Conservation (phyloP, 1,284 basidiomycete species). For the Apiotrichum domesticum region DNA sequence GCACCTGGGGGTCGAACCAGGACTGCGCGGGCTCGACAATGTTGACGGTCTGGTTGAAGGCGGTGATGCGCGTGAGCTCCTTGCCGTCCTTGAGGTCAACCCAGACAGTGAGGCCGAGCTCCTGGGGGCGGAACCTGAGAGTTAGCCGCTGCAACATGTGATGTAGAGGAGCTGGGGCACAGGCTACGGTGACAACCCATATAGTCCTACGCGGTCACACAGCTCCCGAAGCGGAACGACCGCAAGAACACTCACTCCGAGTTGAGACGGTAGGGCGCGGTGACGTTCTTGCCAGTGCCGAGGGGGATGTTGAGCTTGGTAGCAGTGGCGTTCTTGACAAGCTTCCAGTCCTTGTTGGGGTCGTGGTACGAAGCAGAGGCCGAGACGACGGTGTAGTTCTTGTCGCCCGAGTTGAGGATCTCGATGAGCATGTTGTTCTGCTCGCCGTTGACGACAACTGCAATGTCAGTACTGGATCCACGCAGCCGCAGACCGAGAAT, state of each 20-base stretch:
- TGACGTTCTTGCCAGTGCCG: constrained; percentile 59
- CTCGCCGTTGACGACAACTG: constrained; percentile 82
- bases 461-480: not conserved
- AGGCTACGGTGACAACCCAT: not conserved
- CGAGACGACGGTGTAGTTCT: constrained; percentile 66
- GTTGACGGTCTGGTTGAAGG: constrained; percentile 71
- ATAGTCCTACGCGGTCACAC: not conserved
- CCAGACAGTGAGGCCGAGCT: constrained; percentile 71
- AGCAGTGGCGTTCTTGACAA: constrained; percentile 59
- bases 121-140: constrained; percentile 58
- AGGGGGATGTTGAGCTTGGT: constrained; percentile 59
- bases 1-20: constrained; percentile 69
- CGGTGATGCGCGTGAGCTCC: constrained; percentile 53
- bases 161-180: not conserved
- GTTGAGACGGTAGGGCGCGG: constrained; percentile 68
- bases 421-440: constrained; percentile 56
- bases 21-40: constrained; percentile 75
- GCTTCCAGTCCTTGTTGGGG: constrained; percentile 58
- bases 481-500: too few species aligned
- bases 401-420: constrained; percentile 56
- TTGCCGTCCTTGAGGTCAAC: constrained; percentile 47
- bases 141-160: not conserved
- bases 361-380: constrained; percentile 68
- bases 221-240: not conserved
- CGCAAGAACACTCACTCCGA: constrained; percentile 64